Percentiles rank a stretch among this genome's conserved stretches.
Conservation (phyloP, 345 rosid genomes). For the Dovyalis caffra region DNA sequence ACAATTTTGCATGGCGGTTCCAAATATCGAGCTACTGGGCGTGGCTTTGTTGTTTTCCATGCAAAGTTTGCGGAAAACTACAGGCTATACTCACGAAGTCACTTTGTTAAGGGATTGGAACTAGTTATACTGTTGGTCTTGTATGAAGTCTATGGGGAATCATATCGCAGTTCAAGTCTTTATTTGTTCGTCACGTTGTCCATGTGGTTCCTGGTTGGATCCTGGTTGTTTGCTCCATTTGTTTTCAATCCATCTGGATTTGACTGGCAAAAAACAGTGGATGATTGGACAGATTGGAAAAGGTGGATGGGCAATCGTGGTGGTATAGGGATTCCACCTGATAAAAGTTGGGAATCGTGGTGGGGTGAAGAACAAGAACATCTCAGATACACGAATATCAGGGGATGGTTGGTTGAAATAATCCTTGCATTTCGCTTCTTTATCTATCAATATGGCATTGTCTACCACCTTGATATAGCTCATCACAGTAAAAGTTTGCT, state of each 20-base stretch:
- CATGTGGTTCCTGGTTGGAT: constrained; percentile 88
- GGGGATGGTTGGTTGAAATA: constrained; percentile 79
- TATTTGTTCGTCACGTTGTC: constrained; percentile 73
- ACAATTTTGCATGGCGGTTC: constrained; percentile 96
- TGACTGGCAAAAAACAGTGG: constrained; percentile 96
- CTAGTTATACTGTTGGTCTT: constrained; percentile 64
- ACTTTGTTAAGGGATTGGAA: constrained; percentile 90
- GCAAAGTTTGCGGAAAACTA: constrained; percentile 90
- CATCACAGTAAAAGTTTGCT: constrained; percentile 54
- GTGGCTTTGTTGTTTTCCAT: constrained; percentile 88
- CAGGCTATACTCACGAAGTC: constrained; percentile 86
- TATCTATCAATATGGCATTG: constrained; percentile 87
- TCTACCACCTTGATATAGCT: constrained; percentile 89
- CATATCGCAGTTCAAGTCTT: constrained; percentile 72
- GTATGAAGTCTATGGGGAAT: constrained; percentile 62
- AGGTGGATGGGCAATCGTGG: constrained; percentile 98
- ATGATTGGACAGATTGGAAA: constrained; percentile 98
- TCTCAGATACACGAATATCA: constrained; percentile 55
- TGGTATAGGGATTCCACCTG: constrained; percentile 68
- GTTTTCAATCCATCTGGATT: constrained; percentile 94
- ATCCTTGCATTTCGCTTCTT: constrained; percentile 78
- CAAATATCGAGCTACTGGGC: constrained; percentile 79
- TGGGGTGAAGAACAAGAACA: constrained; percentile 92
- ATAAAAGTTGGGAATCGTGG: constrained; percentile 98
- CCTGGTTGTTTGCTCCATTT: constrained; percentile 97